Conservation (phyloP, 2,329 filamentous ascomycete genomes). For the Saccharata proteae region DNA sequence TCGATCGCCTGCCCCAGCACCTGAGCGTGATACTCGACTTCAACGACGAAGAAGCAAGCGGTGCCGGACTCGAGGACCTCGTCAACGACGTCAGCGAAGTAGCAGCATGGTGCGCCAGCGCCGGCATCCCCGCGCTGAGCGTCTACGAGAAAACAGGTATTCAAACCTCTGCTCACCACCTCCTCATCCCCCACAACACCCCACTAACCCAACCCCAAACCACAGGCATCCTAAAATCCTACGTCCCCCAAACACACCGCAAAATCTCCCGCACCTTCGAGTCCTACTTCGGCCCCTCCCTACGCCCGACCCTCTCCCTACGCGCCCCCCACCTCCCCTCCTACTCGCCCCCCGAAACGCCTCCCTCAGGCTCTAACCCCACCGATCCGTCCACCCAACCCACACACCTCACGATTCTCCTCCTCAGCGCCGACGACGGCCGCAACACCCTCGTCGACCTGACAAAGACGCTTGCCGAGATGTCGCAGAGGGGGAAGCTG, state of each 20-base stretch:
- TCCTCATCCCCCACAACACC: not conserved
- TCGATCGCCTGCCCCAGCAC: conserved; percentile 69
- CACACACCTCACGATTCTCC: conserved; percentile 53
- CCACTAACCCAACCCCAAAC: conserved; percentile 6
- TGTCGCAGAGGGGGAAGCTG: conserved; percentile 84
- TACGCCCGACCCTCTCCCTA: conserved; percentile 58
- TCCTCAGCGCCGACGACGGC: conserved; percentile 80
- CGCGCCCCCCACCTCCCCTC: conserved; percentile 58
- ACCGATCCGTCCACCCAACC: conserved; percentile 17
- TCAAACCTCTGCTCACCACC: conserved; percentile 14
- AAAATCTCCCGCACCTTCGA: conserved; percentile 68
- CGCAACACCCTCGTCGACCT: conserved; percentile 90
- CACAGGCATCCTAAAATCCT: conserved; percentile 74
- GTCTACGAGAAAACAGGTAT: conserved; percentile 86
- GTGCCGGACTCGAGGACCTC: conserved; percentile 64
- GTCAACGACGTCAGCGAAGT: conserved; percentile 88
- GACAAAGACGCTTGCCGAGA: conserved; percentile 85
- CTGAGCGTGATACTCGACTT: conserved; percentile 74
- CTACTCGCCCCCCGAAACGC: conserved; percentile 37
- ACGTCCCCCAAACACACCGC: conserved; percentile 73
- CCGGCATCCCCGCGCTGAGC: conserved; percentile 75
- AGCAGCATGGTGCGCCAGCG: conserved; percentile 83
- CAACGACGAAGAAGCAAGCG: conserved; percentile 50
- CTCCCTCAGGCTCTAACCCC: conserved; percentile 18
- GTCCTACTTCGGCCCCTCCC: conserved; percentile 67